Percentiles rank a stretch among this genome's conserved stretches.
phyloP scores from a whole-genome alignment of 163 green algal genomes.

The Scenedesmus sp. region DNA sequence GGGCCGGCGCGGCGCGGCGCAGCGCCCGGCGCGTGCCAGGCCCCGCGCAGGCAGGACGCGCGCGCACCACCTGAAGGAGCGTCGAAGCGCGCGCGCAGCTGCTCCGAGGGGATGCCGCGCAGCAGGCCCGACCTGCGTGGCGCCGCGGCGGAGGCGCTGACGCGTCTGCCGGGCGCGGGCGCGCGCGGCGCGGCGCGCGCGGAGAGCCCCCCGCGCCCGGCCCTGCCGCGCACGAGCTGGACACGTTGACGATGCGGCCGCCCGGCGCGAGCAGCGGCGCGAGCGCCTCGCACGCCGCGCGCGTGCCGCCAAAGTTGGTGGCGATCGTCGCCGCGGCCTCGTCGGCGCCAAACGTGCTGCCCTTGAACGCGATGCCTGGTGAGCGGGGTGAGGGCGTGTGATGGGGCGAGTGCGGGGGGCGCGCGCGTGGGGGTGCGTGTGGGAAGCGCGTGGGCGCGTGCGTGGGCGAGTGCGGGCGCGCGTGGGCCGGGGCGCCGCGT shows the following conservation, averaged over 20 bases:
- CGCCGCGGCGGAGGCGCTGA: background rate
- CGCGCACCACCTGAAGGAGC: no score
- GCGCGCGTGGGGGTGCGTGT: no score
- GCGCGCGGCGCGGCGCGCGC: constrained; percentile 22
- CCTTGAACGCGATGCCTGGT: constrained; percentile 79
- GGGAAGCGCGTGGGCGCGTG: no score
- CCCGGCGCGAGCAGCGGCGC: constrained; percentile 52
- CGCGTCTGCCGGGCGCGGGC: no score
- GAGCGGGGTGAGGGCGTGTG: no score
- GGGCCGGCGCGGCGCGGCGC: background rate
- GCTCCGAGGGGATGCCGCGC: no score
- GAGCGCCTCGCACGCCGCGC: constrained; percentile 57
- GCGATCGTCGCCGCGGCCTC: constrained; percentile 64
- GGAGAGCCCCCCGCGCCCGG: constrained; percentile 1
- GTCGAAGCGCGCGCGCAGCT: no score
- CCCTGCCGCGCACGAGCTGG: constrained; percentile 33
- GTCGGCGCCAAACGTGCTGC: constrained; percentile 69
- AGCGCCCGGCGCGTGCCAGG: background rate
- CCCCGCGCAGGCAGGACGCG: background rate
- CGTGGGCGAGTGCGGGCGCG: no score
- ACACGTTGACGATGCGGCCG: constrained; percentile 53
- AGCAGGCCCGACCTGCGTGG: background rate
- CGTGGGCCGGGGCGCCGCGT: no score
- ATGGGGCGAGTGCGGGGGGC: no score
- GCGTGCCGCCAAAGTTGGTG: constrained; percentile 71